Conservation (phyloP, 495 filamentous ascomycete genomes). For the Extremus antarcticus region DNA sequence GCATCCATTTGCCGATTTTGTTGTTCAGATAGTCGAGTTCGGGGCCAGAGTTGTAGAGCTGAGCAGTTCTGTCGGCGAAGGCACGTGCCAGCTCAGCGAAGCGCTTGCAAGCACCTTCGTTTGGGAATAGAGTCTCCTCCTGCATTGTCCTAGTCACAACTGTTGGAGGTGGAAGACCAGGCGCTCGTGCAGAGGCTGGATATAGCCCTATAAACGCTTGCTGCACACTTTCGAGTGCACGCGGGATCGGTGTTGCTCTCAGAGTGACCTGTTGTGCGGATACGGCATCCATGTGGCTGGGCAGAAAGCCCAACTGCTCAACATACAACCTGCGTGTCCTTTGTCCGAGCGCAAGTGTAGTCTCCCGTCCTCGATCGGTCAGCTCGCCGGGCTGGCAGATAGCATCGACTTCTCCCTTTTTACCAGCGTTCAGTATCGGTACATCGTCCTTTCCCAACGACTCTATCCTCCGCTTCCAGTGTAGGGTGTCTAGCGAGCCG, state of each 20-base stretch:
- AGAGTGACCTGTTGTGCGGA: constrained; percentile 54
- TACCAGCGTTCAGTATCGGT: constrained; percentile 55
- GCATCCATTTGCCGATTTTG: constrained; percentile 75
- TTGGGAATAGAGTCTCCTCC: constrained; percentile 90
- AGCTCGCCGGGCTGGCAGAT: constrained; percentile 81
- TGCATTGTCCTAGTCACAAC: constrained; percentile 60
- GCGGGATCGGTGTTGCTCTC: constrained; percentile 70
- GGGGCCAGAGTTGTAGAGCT: constrained; percentile 67
- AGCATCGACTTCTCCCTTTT: constrained; percentile 56
- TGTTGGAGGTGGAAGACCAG: constrained; percentile 56
- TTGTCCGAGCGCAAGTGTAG: constrained; percentile 68
- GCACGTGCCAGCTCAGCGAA: constrained; percentile 68
- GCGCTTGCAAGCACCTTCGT: constrained; percentile 72
- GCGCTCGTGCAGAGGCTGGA: constrained; percentile 54
- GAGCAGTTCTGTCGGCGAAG: constrained; percentile 72
- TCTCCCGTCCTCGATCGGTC: constrained; percentile 76
- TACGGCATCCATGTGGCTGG: constrained; percentile 52
- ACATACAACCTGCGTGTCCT: constrained; percentile 78
- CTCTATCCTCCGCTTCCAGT: constrained; percentile 73
- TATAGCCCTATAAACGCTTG: constrained; percentile 87
- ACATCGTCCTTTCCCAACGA: constrained; percentile 64
- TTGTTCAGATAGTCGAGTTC: constrained; percentile 80
- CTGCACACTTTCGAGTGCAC: constrained; percentile 79
- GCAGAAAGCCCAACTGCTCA: constrained; percentile 77
- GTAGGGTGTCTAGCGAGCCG: constrained; percentile 53